Conservation (phyloP, 306 rosid species). For the Quercus dentata region DNA sequence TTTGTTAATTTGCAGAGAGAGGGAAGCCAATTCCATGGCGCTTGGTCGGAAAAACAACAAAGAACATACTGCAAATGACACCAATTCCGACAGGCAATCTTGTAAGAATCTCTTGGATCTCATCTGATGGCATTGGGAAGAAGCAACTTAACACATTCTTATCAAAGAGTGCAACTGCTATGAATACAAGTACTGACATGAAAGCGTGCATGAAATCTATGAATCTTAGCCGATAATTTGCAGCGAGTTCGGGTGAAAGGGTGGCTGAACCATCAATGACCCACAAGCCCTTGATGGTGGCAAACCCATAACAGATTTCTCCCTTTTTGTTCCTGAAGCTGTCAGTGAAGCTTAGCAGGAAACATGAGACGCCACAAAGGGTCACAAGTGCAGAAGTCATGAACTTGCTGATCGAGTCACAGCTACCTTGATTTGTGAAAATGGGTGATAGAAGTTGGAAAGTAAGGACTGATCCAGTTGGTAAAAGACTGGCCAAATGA, state of each 20-base stretch:
- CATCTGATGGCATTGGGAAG: constrained; percentile 55
- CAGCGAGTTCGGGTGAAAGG: constrained; percentile 35
- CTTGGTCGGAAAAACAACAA: constrained; percentile 54
- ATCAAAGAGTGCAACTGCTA: constrained; percentile 68
- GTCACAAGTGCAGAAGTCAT: constrained; percentile 40
- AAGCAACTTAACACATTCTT: constrained; percentile 63
- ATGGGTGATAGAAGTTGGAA: constrained; percentile 85
- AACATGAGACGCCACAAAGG: constrained; percentile 50
- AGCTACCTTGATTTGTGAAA: constrained; percentile 62
- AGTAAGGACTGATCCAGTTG: constrained; percentile 83
- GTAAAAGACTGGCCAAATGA: constrained; percentile 43
- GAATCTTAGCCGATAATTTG: constrained; percentile 38
- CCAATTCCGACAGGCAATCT: constrained; percentile 69
- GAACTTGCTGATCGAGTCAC: constrained; percentile 50
- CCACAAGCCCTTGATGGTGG: constrained; percentile 63
- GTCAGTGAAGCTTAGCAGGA: constrained; percentile 61
- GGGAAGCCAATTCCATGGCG: constrained; percentile 88
- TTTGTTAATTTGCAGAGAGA: constrained; percentile 31
- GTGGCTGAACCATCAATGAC: constrained; percentile 57
- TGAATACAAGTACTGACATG: constrained; percentile 58
- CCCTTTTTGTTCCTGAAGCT: constrained; percentile 63
- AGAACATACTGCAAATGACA: constrained; percentile 51
- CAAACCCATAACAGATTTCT: constrained; percentile 62
- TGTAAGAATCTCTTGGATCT: constrained; percentile 53
- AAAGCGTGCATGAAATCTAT: constrained; percentile 68